A percentile compares a stretch with the other conserved stretches of the same genome.
Conservation (phyloP, 208 protist genomes). For the Leishmania martiniquensis region DNA sequence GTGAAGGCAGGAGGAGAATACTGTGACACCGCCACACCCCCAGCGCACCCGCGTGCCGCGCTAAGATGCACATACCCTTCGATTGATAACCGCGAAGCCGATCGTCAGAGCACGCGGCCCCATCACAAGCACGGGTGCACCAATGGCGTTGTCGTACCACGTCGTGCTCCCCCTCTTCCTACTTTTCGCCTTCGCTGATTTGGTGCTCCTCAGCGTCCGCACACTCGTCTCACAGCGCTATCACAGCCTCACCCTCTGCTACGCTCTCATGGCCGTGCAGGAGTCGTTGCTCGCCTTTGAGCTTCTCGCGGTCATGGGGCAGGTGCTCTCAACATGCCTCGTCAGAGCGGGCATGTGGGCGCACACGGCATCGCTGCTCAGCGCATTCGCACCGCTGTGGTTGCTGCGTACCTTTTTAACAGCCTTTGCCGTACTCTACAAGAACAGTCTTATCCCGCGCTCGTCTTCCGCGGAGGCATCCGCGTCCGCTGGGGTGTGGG, state of each 20-base stretch:
- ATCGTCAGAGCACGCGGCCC: too few relatives aligned
- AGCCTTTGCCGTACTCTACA: constrained; percentile 54
- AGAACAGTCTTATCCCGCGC: constrained; percentile 36
- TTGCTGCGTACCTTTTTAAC: constrained; percentile 43
- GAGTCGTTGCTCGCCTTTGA: constrained; percentile 49
- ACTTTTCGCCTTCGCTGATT: constrained; percentile 33
- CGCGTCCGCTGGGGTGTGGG: background rate
- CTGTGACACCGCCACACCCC: background rate
- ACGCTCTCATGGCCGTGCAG: constrained; percentile 46
- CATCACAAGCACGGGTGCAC: background rate
- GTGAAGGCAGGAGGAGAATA: background rate
- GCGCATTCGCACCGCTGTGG: constrained; percentile 33
- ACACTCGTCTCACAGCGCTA: constrained; percentile 24
- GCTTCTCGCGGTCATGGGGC: constrained; percentile 22
- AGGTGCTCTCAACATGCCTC: constrained; percentile 46
- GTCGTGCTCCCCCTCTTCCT: constrained; percentile 20
- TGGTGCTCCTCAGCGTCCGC: constrained; percentile 45
- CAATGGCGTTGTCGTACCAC: constrained; percentile 24
- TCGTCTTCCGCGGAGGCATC: constrained; percentile 3
- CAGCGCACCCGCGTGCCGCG: background rate
- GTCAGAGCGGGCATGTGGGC: constrained; percentile 38
- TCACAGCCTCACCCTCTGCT: constrained; percentile 21
- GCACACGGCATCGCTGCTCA: constrained; percentile 21
- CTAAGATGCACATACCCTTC: too few relatives aligned
- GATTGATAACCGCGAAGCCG: too few relatives aligned